Percentiles rank a stretch among this genome's conserved stretches.
phyloP scores from a whole-genome alignment of 2,329 filamentous ascomycete genomes.

The Colletotrichum musicola region DNA sequence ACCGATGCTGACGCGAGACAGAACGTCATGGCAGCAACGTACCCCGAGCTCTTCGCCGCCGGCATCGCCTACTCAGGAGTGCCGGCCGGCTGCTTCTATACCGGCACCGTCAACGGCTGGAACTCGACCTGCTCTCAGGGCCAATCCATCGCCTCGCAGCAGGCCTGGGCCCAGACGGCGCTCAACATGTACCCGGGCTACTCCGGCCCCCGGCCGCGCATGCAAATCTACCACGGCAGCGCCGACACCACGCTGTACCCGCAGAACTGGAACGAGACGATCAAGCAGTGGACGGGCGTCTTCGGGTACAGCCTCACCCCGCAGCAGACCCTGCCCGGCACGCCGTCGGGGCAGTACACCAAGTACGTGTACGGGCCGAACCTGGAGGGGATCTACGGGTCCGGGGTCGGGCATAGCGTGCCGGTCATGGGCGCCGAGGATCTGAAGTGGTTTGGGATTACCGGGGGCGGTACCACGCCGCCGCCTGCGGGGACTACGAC shows the following conservation, averaged over 20 bases:
- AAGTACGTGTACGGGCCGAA: constrained; percentile 49
- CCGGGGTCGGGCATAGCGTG: constrained; percentile 49
- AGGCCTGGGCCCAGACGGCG: constrained; percentile 63
- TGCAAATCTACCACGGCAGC: constrained; percentile 71
- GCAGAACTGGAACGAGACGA: constrained; percentile 68
- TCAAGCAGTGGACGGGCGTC: constrained; percentile 68
- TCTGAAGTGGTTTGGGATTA: constrained; percentile 43
- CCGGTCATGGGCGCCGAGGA: constrained; percentile 47
- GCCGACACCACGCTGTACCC: constrained; percentile 62
- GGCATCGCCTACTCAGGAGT: constrained; percentile 59
- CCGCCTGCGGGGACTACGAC: constrained; percentile 34
- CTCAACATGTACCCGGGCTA: constrained; percentile 63
- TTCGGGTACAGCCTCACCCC: constrained; percentile 54
- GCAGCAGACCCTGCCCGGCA: constrained; percentile 44
- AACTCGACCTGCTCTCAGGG: constrained; percentile 65
- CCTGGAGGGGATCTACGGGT: constrained; percentile 50
- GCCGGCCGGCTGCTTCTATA: constrained; percentile 59
- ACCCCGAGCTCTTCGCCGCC: constrained; percentile 61
- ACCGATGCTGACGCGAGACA: constrained; percentile 13
- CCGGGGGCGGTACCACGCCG: constrained; percentile 20
- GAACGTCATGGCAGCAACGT: constrained; percentile 61
- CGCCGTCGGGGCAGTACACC: constrained; percentile 47
- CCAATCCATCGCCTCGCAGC: constrained; percentile 54
- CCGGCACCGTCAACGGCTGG: constrained; percentile 58
- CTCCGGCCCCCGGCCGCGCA: constrained; percentile 61